These are phyloP conservation scores for Nicotiana noctiflora DNA, from an alignment of 257 asterid genomes.

Conservation along the genomic window DNA sequence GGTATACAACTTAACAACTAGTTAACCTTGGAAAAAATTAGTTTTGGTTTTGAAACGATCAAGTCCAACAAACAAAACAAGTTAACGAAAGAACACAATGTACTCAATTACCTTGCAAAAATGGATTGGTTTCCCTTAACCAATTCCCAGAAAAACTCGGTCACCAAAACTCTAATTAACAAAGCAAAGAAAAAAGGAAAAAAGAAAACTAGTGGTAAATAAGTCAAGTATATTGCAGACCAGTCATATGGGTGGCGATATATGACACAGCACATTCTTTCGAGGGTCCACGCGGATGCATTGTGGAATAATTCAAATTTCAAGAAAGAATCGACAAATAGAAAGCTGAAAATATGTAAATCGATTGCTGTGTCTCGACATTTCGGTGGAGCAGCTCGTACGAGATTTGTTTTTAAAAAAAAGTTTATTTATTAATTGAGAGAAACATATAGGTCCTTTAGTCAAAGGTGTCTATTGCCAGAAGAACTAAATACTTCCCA, in stretches of 20 bases:
- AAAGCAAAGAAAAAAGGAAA: too few species aligned
- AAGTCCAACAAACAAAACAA: background rate
- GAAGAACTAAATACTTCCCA: background rate
- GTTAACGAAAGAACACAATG: background rate
- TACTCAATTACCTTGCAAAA: too few species aligned
- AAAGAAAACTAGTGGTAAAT: background rate
- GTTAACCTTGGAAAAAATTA: background rate
- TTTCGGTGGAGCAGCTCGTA: background rate
- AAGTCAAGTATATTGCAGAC: background rate
- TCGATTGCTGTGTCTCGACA: background rate
- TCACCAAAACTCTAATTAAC: background rate
- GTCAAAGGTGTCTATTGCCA: background rate
- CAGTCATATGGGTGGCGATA: background rate
- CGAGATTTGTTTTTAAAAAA: background rate
- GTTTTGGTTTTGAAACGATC: too few species aligned
- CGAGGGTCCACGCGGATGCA: background rate
- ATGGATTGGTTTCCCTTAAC: too few species aligned
- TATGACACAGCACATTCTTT: background rate
- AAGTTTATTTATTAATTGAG: too few species aligned
- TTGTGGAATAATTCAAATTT: too few species aligned
- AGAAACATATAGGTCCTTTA: background rate
- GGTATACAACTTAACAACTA: too few species aligned
- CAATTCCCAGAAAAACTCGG: background rate
- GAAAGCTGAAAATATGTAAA: background rate
- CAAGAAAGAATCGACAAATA: background rate